These are phyloP conservation scores for Aspergillus cristatus DNA, from an alignment of 495 filamentous ascomycete species.

Conservation along the genomic window DNA sequence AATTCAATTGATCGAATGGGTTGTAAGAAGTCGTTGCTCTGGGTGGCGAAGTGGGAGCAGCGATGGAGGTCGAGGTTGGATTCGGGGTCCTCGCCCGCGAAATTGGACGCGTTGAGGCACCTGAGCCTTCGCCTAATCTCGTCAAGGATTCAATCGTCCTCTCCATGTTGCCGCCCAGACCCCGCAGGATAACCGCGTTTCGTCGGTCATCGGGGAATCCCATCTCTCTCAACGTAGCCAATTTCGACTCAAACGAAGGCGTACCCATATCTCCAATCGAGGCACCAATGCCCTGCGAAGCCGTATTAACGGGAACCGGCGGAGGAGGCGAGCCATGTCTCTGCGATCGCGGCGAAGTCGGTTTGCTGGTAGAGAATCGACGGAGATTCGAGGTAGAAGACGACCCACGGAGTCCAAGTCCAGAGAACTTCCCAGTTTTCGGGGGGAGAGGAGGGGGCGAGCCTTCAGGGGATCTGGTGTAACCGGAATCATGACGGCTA, in stretches of 20 bases:
- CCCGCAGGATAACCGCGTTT: conserved; percentile 70
- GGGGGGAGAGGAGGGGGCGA: conserved; percentile 75
- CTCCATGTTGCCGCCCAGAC: conserved; percentile 73
- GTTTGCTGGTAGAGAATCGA: conserved; percentile 22
- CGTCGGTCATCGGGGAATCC: conserved; percentile 79
- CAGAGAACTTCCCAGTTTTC: conserved; percentile 69
- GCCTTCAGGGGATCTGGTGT: conserved; percentile 32
- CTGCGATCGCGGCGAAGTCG: conserved; percentile 19
- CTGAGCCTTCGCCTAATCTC: conserved; percentile 61
- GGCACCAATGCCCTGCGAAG: conserved; percentile 58
- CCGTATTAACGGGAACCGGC: conserved; percentile 41
- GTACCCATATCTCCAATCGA: conserved; percentile 51
- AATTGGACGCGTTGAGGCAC: conserved; percentile 26
- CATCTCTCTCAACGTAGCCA: conserved; percentile 78
- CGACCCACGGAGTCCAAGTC: conserved; percentile 59
- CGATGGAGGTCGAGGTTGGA: conserved; percentile 17
- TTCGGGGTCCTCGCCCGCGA: conserved; percentile 27
- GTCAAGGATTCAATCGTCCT: conserved; percentile 75
- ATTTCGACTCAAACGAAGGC: conserved; percentile 54
- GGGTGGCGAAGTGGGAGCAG: conserved; percentile 12
- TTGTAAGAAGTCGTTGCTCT: conserved; percentile 30
- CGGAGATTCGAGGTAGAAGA: conserved; percentile 57
- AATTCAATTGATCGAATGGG: conserved; percentile 40
- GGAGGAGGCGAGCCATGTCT: conserved; percentile 23
- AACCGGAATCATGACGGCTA: conserved; percentile 31